Percentiles rank a stretch among this genome's conserved stretches.
These are phyloP conservation scores for Graphilbum sp. DNA, from an alignment of 2,329 filamentous ascomycete genomes.

Conservation along the genomic window DNA sequence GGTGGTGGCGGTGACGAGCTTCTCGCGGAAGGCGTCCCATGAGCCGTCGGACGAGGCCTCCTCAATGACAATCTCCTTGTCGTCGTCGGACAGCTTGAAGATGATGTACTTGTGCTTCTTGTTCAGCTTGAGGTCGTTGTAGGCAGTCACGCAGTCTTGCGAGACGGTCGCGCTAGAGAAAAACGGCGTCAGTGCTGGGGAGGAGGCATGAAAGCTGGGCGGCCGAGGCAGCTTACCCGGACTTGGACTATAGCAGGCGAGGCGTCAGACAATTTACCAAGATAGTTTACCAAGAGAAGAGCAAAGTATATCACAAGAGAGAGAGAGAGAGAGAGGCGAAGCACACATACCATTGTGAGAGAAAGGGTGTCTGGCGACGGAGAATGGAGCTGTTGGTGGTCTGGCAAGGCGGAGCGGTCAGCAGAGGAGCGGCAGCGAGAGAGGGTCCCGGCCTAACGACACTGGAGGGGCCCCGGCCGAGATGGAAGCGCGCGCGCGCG, in stretches of 20 bases:
- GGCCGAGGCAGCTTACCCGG: slow-evolving; percentile 1
- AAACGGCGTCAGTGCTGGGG: slow-evolving; percentile 4
- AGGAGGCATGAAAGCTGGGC: neutral
- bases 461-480: too few relatives aligned
- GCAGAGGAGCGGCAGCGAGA: too few relatives aligned
- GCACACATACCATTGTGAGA: neutral
- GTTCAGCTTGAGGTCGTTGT: slow-evolving; percentile 70
- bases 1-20: slow-evolving; percentile 56
- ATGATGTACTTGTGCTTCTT: slow-evolving; percentile 77
- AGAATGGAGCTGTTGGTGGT: too few relatives aligned
- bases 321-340: neutral
- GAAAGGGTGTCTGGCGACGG: too few relatives aligned
- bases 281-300: neutral
- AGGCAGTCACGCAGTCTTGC: slow-evolving; percentile 53
- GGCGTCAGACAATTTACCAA: neutral
- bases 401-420: too few relatives aligned
- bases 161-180: slow-evolving; percentile 57
- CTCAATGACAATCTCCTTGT: slow-evolving; percentile 69
- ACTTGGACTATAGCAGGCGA: slow-evolving; percentile 1
- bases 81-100: slow-evolving; percentile 74
- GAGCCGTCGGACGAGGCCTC: slow-evolving; percentile 49
- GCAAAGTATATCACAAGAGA: too few relatives aligned
- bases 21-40: slow-evolving; percentile 59
- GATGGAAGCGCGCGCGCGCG: too few relatives aligned
- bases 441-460: too few relatives aligned